These are phyloP conservation scores for Eimeria necatrix DNA, from an alignment of 169 alveolate species.

Conservation along the genomic window DNA sequence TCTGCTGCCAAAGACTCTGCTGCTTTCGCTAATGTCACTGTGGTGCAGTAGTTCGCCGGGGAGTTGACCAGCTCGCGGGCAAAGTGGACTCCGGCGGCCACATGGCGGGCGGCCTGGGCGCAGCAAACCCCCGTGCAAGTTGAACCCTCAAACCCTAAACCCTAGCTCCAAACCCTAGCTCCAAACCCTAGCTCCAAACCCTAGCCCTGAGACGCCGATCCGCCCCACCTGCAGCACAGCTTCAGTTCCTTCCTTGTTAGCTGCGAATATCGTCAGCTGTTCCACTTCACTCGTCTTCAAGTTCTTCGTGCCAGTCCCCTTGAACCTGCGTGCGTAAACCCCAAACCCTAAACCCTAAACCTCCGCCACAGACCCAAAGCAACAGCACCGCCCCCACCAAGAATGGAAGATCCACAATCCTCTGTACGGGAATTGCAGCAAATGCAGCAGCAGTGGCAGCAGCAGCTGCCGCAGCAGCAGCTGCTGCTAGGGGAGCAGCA, in stretches of 20 bases:
- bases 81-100: conserved; percentile 71
- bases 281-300: conserved; percentile 3
- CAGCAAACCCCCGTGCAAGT: not conserved
- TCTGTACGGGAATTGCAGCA: not conserved
- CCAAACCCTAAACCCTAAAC: conserved; percentile 23
- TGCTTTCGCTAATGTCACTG: conserved; percentile 77
- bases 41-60: conserved; percentile 81
- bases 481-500: not conserved
- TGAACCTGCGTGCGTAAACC: conserved; percentile 42
- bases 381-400: not conserved
- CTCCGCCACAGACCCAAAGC: not conserved
- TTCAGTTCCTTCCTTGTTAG: not conserved
- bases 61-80: conserved; percentile 82
- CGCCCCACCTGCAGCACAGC: not conserved
- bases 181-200: not conserved
- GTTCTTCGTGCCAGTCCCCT: conserved; percentile 33
- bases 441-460: not conserved
- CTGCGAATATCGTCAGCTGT: conserved; percentile 33
- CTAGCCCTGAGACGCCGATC: not conserved
- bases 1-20: conserved; percentile 83
- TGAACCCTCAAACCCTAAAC: not conserved
- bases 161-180: not conserved
- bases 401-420: too few relatives aligned
- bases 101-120: conserved; percentile 41
- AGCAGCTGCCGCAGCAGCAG: not conserved